These are phyloP conservation scores for Coemansia sp. DNA, from an alignment of 192 early-diverging fungal species.

Conservation along the genomic window DNA sequence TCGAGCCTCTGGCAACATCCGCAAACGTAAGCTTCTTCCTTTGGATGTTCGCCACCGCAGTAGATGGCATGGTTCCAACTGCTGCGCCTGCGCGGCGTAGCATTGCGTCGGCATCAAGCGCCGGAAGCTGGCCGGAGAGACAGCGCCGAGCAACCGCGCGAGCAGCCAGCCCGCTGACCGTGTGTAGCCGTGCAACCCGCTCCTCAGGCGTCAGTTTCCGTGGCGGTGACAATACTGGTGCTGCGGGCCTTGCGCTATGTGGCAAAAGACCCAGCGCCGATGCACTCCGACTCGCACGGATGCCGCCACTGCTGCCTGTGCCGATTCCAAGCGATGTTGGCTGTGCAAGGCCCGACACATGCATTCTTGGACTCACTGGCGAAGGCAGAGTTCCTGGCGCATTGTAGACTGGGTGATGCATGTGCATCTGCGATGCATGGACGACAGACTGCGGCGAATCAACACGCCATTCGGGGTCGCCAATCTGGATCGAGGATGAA, in stretches of 20 bases:
- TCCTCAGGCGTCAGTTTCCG: conserved; percentile 48
- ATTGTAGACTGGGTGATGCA: not conserved
- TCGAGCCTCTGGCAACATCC: conserved; percentile 36
- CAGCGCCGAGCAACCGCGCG: conserved; percentile 51
- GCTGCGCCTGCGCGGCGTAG: conserved; percentile 20
- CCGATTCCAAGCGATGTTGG: conserved; percentile 29
- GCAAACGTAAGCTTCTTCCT: conserved; percentile 45
- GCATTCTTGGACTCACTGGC: conserved; percentile 30
- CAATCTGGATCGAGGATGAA: conserved; percentile 49
- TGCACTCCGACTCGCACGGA: conserved; percentile 16
- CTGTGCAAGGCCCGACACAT: conserved; percentile 8
- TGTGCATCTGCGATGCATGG: conserved; percentile 18
- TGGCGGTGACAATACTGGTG: not conserved
- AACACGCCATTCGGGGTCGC: conserved; percentile 54
- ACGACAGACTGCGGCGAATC: conserved; percentile 39
- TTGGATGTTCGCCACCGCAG: conserved; percentile 1
- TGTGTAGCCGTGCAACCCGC: conserved; percentile 43
- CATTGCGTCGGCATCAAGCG: conserved; percentile 28
- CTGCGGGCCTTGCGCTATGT: not conserved
- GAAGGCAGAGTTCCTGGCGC: conserved; percentile 29
- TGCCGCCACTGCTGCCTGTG: not conserved
- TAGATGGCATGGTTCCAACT: not conserved
- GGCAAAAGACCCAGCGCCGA: conserved; percentile 36
- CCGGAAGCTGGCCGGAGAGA: conserved; percentile 47
- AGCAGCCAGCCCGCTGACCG: conserved; percentile 54